Base-by-base conservation (phyloP, 441 rosid genomes). In the Erodium texanum region DNA sequence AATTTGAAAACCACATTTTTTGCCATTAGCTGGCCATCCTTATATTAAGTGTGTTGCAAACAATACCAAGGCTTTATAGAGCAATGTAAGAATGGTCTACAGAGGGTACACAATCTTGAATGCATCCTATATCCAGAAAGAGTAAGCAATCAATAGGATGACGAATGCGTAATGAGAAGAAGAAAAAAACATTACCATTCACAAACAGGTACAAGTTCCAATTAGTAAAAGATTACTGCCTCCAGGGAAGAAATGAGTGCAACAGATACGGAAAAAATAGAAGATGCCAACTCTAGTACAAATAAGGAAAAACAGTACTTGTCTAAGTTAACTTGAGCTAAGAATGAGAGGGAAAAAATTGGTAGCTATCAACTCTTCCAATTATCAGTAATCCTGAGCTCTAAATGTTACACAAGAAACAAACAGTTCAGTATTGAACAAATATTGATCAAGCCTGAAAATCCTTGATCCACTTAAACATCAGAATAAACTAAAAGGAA, bases 1-100 rank as follows among this genome's bases (percentile, higher is more conserved):
- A 66, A 72, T 68, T 68, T 58, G 22, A 19, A 54, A 54, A 54
- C 20, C 23, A 54, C 12, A 54, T 7, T 16, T 54, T 54, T 7
- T 16, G 3, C 61, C 61, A 54, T 54, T 54, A 54, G 61, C 61
- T 3, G 11, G 23, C 1, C 10, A 54, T 1, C 61, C 61, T 5
- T 54, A 18, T 54, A 9, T 18, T 54, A 16, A 54, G n/a, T 54
- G 61, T 7, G n/a, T 18, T 54, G 61, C 61, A 54, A 18, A 9
- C 29, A 54, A 54, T 54, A 9, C 11, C 4, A 52, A 52, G 59
- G 15, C 9, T 52, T 18, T 20, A 52, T 4, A 52, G 59, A 52
- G 59, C 59, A 52, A 52, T 27, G 9, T 5, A 52, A 52, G 9
- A 50, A 52, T 3, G 16, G 5, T 52, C 22, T 52, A 18, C 59